These are phyloP conservation scores for Oleoguttula mirabilis DNA, from an alignment of 495 filamentous ascomycete genomes.

Conservation along the genomic window DNA sequence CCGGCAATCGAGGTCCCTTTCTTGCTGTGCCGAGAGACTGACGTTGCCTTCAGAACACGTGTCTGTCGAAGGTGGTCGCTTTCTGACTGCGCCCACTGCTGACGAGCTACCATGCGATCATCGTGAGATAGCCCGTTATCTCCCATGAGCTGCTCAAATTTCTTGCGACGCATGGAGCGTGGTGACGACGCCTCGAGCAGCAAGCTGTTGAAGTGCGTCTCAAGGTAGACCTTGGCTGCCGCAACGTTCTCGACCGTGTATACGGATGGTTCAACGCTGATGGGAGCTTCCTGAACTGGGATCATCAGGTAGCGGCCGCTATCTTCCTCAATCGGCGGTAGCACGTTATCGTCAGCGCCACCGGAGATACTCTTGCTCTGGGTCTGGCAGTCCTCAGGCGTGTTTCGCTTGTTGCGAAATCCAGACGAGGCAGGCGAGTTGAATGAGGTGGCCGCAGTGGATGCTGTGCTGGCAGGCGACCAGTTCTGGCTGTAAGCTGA, in stretches of 20 bases:
- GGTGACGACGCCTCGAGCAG: conserved; percentile 40
- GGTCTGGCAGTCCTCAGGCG: conserved; percentile 17
- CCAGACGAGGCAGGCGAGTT: conserved; percentile 13
- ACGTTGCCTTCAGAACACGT: conserved; percentile 53
- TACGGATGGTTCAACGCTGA: conserved; percentile 45
- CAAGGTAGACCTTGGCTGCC: conserved; percentile 74
- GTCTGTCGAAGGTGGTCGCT: conserved; percentile 63
- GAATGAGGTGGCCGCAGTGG: conserved; percentile 16
- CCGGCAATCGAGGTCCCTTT: conserved; percentile 44
- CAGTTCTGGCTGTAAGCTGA: conserved; percentile 2
- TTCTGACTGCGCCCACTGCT: conserved; percentile 53
- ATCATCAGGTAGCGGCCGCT: conserved; percentile 22
- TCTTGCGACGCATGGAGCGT: conserved; percentile 52
- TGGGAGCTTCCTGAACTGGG: conserved; percentile 31
- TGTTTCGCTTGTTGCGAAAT: conserved; percentile 9
- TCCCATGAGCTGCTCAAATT: conserved; percentile 53
- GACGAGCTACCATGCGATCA: conserved; percentile 43
- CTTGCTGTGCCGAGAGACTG: conserved; percentile 30
- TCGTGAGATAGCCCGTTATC: conserved; percentile 39
- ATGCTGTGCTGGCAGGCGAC: conserved; percentile 16
- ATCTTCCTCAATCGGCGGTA: conserved; percentile 28
- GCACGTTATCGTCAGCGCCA: conserved; percentile 31
- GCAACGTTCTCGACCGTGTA: conserved; percentile 64
- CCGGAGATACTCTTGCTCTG: conserved; percentile 15
- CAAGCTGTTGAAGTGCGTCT: conserved; percentile 65